Evolutionary conservation across 2,329 filamentous ascomycete species (phyloP).

Genomic region (Pseudopithomyces maydicus): DNA sequence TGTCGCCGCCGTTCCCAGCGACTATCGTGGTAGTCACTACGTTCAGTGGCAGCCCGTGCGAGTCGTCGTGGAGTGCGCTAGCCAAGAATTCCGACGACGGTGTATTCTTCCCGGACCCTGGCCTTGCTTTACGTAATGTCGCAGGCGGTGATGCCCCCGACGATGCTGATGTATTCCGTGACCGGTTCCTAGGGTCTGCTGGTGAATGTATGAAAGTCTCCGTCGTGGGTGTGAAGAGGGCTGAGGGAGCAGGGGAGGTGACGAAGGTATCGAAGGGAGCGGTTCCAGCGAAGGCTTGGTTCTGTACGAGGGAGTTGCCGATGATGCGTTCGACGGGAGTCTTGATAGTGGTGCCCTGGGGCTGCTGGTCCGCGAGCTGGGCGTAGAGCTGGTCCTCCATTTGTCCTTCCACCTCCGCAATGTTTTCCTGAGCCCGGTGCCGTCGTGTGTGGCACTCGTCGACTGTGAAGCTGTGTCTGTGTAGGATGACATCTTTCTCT

Average conservation of each 20-base stretch:
- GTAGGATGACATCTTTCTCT: neutral
- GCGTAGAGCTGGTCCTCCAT: slow-evolving; percentile 8
- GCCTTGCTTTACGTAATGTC: slow-evolving; percentile 9
- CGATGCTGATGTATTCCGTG: slow-evolving; percentile 4
- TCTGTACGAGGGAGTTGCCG: slow-evolving; percentile 1
- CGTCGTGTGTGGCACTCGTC: neutral
- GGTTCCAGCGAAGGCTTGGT: neutral
- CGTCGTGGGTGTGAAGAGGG: slow-evolving; percentile 20
- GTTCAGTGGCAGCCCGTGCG: slow-evolving; percentile 4
- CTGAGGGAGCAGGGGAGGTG: slow-evolving; percentile 2
- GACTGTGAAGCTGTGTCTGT: neutral
- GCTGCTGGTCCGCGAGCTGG: slow-evolving; percentile 8
- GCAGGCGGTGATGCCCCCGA: neutral
- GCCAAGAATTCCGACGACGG: slow-evolving; percentile 16
- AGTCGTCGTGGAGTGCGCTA: neutral
- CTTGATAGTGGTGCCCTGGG: slow-evolving; percentile 7
- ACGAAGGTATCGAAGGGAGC: slow-evolving; percentile 9
- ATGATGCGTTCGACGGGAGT: slow-evolving; percentile 8
- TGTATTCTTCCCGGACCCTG: slow-evolving; percentile 17
- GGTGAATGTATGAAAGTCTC: slow-evolving; percentile 20
- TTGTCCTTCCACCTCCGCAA: slow-evolving; percentile 15
- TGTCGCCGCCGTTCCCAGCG: slow-evolving; percentile 5
- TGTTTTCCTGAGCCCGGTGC: slow-evolving; percentile 9
- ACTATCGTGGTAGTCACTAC: slow-evolving; percentile 13
- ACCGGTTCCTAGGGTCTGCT: slow-evolving; percentile 17